Percentiles rank a stretch among this genome's conserved stretches.
phyloP scores from a whole-genome alignment of 371 early-diverging fungal genomes.

The Mucor velutinosus region DNA sequence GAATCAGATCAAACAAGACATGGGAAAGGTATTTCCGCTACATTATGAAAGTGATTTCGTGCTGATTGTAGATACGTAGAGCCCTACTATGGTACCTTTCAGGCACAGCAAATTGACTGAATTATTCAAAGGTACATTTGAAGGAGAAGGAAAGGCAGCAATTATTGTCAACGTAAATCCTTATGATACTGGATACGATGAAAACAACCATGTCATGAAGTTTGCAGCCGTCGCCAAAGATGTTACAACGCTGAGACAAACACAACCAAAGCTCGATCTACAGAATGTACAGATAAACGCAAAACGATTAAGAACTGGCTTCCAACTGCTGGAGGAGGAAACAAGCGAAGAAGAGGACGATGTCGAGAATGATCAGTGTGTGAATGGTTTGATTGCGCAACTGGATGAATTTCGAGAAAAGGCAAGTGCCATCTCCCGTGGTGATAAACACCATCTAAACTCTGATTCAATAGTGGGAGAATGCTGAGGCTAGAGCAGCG shows the following conservation, averaged over 20 bases:
- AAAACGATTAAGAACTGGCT: not conserved
- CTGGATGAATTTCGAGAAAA: constrained; percentile 55
- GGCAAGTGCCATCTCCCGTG: constrained; percentile 13
- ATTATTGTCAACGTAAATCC: constrained; percentile 75
- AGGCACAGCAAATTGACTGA: constrained; percentile 73
- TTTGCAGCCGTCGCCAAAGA: constrained; percentile 71
- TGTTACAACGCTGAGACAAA: constrained; percentile 49
- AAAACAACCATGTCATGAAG: constrained; percentile 63
- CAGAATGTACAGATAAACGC: constrained; percentile 12
- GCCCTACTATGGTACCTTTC: constrained; percentile 62
- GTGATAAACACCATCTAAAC: not conserved
- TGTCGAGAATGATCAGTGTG: constrained; percentile 42
- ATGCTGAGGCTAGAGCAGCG: constrained; percentile 55
- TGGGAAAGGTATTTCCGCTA: constrained; percentile 36
- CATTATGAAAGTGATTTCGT: not conserved
- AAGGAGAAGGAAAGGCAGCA: constrained; percentile 67
- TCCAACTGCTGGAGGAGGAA: constrained; percentile 17
- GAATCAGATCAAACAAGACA: constrained; percentile 54
- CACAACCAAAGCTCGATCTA: constrained; percentile 42
- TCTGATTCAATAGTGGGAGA: constrained; percentile 34
- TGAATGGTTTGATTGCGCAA: constrained; percentile 41
- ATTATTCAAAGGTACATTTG: constrained; percentile 67
- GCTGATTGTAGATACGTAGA: not conserved
- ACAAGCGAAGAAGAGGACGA: constrained; percentile 40
- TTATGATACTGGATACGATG: constrained; percentile 61